These are phyloP conservation scores for Colletotrichum tofieldiae DNA, from an alignment of 2,329 filamentous ascomycete genomes.

Conservation along the genomic window DNA sequence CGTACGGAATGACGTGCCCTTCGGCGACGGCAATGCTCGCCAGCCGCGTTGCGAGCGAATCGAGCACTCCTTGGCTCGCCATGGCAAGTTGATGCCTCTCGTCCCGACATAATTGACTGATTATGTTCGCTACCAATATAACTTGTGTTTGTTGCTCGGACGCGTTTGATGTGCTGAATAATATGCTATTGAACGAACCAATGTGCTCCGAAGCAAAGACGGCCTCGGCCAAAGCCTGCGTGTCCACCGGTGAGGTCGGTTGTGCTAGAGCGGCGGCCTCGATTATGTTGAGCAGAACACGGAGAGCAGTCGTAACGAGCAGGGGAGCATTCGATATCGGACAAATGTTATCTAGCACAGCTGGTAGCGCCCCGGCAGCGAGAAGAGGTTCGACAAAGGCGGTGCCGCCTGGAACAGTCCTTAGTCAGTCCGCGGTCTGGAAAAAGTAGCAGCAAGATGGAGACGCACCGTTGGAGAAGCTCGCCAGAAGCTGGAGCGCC, in stretches of 20 bases:
- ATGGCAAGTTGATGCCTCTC: constrained; percentile 81
- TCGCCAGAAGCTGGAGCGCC: constrained; percentile 87
- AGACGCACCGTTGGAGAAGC: constrained; percentile 83
- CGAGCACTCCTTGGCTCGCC: constrained; percentile 81
- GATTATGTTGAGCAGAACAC: constrained; percentile 80
- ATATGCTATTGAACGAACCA: constrained; percentile 65
- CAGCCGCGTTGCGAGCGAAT: constrained; percentile 82
- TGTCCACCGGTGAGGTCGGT: constrained; percentile 64
- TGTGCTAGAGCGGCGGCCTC: constrained; percentile 74
- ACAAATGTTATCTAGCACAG: constrained; percentile 80
- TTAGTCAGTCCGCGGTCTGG: constrained; percentile 9
- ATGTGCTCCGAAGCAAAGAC: constrained; percentile 66
- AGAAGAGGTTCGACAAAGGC: constrained; percentile 84
- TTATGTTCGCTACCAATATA: constrained; percentile 70
- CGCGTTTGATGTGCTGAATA: constrained; percentile 71
- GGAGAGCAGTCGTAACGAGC: constrained; percentile 81
- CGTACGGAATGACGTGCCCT: constrained; percentile 78
- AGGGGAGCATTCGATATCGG: constrained; percentile 75
- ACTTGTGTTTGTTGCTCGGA: constrained; percentile 74
- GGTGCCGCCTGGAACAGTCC: constrained; percentile 75
- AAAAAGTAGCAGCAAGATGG: not conserved
- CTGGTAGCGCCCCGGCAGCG: constrained; percentile 76
- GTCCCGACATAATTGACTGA: constrained; percentile 75
- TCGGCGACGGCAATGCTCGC: constrained; percentile 79
- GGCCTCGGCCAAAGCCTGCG: constrained; percentile 70